Base-by-base conservation (phyloP, 176 grass and related monocot genomes). In the Saccharum officinarum region DNA sequence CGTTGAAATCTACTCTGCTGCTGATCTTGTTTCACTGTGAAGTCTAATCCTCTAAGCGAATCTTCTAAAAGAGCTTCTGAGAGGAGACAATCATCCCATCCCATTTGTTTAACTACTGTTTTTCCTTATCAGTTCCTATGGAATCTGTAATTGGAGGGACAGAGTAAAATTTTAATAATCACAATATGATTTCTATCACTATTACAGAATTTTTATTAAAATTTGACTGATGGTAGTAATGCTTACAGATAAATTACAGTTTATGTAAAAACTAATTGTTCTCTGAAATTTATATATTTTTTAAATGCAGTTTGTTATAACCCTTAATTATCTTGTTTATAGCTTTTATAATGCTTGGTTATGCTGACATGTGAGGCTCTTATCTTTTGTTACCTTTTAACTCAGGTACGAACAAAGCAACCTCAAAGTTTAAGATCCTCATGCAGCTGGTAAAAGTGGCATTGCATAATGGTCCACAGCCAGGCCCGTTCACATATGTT, bases 401-500 rank as follows among this genome's bases (percentile, higher is more conserved):
- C 70, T 73, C 71, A 98, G 95, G 95, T 82, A 95, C 91, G 18
- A 75, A 49, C 25, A 98, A 95, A 92, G 93, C 95, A 82, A 93
- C 95, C 30, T 62, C 86, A 76, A 98, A 95, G 84, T 98, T 98
- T 86, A 85, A 69, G 80, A 81, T 98, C 44, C 92, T 95, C 85
- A 77, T 89, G 69, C 93, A 92, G 30, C 80, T 95, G 82, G 87
- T 95, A 7, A 89, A 85, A 82, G 61, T 81, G 47, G 93, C 93
- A 52, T 52, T 98, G 77, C 78, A 95, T 76, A 93, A 95, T 86
- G 61, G 18, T 39, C 95, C 95, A 69, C 87, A 87, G 76, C 95
- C 95, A 67, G 95, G 95, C 33, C 95, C 95, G 60, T 98, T 98
- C 83, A 98, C 95, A 18, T 98, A 95, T 74, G 83, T 95, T 85